Percentiles rank a stretch among this genome's conserved stretches.
These are phyloP conservation scores for Arthrinium phaeospermum DNA, from an alignment of 2,329 filamentous ascomycete genomes.

Conservation along the genomic window DNA sequence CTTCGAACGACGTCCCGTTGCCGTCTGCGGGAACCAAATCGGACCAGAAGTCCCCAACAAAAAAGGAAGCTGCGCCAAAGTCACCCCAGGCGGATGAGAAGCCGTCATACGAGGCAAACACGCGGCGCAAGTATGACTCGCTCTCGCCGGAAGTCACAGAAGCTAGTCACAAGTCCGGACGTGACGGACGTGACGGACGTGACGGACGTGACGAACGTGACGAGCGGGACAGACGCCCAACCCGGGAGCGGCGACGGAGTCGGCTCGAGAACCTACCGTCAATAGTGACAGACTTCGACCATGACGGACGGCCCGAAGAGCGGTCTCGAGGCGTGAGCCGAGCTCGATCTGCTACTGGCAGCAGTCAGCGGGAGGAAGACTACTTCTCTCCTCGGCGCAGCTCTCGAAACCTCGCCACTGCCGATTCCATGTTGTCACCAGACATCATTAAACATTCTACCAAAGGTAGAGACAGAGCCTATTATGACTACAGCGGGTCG, in stretches of 20 bases:
- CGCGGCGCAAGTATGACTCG: slow-evolving; percentile 46
- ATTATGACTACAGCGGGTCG: slow-evolving; percentile 30
- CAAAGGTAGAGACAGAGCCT: slow-evolving; percentile 37
- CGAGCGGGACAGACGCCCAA: slow-evolving; percentile 27
- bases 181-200: slow-evolving; percentile 27
- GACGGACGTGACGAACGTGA: slow-evolving; percentile 28
- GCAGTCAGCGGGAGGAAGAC: slow-evolving; percentile 39
- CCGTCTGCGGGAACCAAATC: not conserved
- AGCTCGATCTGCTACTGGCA: slow-evolving; percentile 33
- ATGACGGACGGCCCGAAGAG: slow-evolving; percentile 22
- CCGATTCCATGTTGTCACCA: slow-evolving; percentile 52
- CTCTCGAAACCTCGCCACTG: slow-evolving; percentile 29
- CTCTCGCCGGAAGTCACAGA: slow-evolving; percentile 33
- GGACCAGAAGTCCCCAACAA: not conserved
- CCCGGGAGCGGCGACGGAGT: slow-evolving; percentile 33
- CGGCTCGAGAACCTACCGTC: slow-evolving; percentile 37
- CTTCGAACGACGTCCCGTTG: slow-evolving; percentile 2
- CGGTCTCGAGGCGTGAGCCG: slow-evolving; percentile 30
- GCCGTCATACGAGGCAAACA: slow-evolving; percentile 47
- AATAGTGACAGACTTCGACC: slow-evolving; percentile 36
- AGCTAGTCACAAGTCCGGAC: slow-evolving; percentile 3
- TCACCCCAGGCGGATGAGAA: not conserved
- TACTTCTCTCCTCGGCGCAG: slow-evolving; percentile 39
- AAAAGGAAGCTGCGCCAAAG: slow-evolving; percentile 24
- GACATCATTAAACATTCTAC: slow-evolving; percentile 46